Percentiles rank a stretch among this genome's conserved stretches.
Evolutionary conservation across 2,329 filamentous ascomycete genomes (phyloP).

Genomic region (Colletotrichum eremochloae): DNA sequence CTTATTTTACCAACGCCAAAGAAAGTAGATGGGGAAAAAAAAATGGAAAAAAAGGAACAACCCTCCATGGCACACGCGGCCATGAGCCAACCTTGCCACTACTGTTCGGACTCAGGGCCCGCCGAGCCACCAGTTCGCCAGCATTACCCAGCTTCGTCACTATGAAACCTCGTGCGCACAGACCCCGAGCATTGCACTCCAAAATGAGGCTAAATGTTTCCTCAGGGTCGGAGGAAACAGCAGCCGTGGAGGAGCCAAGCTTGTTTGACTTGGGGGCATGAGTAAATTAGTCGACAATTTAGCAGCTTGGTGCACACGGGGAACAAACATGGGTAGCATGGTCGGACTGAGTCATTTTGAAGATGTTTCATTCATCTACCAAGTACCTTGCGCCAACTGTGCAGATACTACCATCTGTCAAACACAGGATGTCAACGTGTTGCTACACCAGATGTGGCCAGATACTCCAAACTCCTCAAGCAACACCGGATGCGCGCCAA

Average conservation of each 20-base stretch:
- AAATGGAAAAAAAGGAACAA: too few species aligned
- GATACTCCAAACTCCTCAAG: conserved; percentile 29
- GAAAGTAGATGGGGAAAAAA: too few species aligned
- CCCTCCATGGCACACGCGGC: background rate
- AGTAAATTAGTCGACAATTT: background rate
- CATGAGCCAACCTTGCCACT: background rate
- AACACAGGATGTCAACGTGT: background rate
- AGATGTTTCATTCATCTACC: conserved; percentile 33
- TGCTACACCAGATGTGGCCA: conserved; percentile 4
- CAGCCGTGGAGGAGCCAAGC: background rate
- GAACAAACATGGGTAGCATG: background rate
- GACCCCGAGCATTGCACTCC: background rate
- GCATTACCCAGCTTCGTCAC: background rate
- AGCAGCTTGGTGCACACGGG: background rate
- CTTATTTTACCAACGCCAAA: background rate
- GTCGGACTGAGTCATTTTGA: conserved; percentile 20
- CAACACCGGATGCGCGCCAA: background rate
- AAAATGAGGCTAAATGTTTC: background rate
- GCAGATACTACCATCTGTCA: background rate
- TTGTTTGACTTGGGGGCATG: background rate
- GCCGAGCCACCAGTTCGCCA: conserved; percentile 33
- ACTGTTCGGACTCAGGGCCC: background rate
- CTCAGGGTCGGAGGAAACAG: background rate
- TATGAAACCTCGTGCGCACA: conserved; percentile 18
- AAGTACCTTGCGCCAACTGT: conserved; percentile 12